Evolutionary conservation across 495 filamentous ascomycete species (phyloP), one percentile per base, ranked within the genome.

Genomic region (Aspergillus mulundensis): DNA sequence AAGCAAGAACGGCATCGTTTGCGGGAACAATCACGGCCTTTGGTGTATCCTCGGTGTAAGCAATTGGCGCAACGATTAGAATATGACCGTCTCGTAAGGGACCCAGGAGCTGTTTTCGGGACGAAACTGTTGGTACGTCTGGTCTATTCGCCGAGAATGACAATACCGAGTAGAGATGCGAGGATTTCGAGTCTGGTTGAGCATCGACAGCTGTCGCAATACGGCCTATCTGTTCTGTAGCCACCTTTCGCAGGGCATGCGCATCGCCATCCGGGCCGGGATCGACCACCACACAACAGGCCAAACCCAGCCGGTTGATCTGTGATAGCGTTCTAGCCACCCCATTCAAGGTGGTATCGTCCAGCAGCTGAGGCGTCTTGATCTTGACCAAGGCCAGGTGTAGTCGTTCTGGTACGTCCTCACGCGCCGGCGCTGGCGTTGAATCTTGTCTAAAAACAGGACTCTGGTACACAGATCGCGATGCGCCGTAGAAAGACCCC

Each of bases 311-410:
- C 44, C 85, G 82, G 23, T 81, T 79, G 7, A 99, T 83, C 65
- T 95, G 92, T 10, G 85, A 84, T 18, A 99, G 69, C 0, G 95
- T 97, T 59, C 84, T 84, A 0, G 86, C 90, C 47, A 97, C 82
- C 0, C 91, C 94, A 47, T 83, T 63, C 1, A 97, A 62, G 0
- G 81, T 87, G 7, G 72, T 67, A 51, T 91, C 81, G 63, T 86
- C 78, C 48, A 94, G 77, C 0, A 68, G 66, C 62, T 94, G 85
- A 4, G 89, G 87, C 21, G 79, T 80, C 38, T 86, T 82, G 42
- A 97, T 78, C 66, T 95, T 96, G 50, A 99, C 84, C 54, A 99
- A 67, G 11, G 94, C 91, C 30, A 95, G 73, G 68, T 97, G 91
- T 20, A 92, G 70, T 30, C 81, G 77, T 45, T 74, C 65, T 0